Base-by-base conservation (phyloP, 2,329 filamentous ascomycete species). In the Plenodomus biglobosus region DNA sequence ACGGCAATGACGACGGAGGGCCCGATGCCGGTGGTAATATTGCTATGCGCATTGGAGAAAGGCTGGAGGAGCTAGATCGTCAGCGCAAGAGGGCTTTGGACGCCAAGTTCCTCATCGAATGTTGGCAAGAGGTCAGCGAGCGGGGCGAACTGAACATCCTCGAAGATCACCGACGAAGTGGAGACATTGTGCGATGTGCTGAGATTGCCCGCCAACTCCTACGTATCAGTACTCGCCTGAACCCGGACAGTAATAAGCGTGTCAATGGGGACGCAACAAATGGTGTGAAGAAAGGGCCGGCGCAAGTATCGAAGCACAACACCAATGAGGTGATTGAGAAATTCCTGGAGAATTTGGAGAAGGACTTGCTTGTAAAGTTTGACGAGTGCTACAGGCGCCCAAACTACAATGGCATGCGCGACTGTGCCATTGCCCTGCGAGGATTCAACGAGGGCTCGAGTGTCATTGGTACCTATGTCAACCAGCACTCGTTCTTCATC, bases 401-500 rank as follows among this genome's bases (percentile, higher is more conserved):
- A 64, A 96, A 97, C 73, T 96, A 95, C 66, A 90, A 96, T 59
- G 92, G 95, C 64, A 99, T 99, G 95, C 87, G 90, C 75, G 94
- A 97, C 69, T 99, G 94, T 69, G 90, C 95, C 45, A 89, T 89
- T 64, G 94, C 96, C 36, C 78, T 99, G 53, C 83, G 94, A 68
- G 94, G 97, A 73, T 99, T 99, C 79, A 96, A 92, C 70, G 91
- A 94, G 43, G 94, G 94, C 42, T 85, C 90, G 48, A 97, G 92
- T 69, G 94, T 97, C 50, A 95, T 96, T 72, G 92, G 90, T 13
- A 80, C 92, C 10, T 99, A 97, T 71, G 92, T 99, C 66, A 99
- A 99, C 68, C 94, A 99, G 71, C 95, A 99, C 74, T 91, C 96
- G 66, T 99, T 99, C 80, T 99, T 99, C 75, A 96, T 99, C 66